Evolutionary conservation across 768 basidiomycete genomes (phyloP).

Genomic region (Suillus weaverae): DNA sequence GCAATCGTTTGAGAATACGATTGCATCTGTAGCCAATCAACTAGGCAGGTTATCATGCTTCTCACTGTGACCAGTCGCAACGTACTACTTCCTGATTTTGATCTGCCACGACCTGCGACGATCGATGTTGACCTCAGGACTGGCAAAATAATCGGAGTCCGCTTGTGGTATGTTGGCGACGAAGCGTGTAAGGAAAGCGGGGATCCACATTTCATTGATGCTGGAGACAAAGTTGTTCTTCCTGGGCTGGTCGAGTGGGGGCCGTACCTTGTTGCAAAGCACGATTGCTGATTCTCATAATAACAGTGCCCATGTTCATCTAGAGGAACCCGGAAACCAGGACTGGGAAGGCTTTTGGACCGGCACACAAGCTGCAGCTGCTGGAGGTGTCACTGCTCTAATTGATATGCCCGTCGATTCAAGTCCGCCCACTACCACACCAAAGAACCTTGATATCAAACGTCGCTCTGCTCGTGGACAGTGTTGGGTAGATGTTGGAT

Average conservation of each 20-base stretch:
- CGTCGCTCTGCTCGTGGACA: slow-evolving; percentile 67
- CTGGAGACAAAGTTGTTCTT: slow-evolving; percentile 57
- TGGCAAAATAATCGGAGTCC: slow-evolving; percentile 61
- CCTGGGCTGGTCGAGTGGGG: slow-evolving; percentile 83
- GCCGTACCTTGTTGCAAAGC: not conserved
- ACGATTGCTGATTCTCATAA: not conserved
- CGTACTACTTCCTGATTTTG: slow-evolving; percentile 54
- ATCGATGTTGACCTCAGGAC: slow-evolving; percentile 55
- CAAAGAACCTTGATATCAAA: slow-evolving; percentile 72
- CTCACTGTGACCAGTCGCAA: slow-evolving; percentile 53
- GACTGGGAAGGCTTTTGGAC: slow-evolving; percentile 95
- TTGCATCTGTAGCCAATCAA: slow-evolving; percentile 13
- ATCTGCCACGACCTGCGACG: slow-evolving; percentile 60
- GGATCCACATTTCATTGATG: slow-evolving; percentile 49
- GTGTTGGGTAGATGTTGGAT: slow-evolving; percentile 69
- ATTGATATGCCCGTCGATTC: slow-evolving; percentile 99
- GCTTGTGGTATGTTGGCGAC: slow-evolving; percentile 32
- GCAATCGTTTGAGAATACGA: not conserved
- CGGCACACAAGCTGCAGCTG: slow-evolving; percentile 88
- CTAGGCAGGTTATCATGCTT: slow-evolving; percentile 7
- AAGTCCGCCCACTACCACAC: slow-evolving; percentile 91
- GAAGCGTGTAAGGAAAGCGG: slow-evolving; percentile 23
- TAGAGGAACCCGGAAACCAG: slow-evolving; percentile 91
- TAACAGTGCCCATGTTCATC: slow-evolving; percentile 81
- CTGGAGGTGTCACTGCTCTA: slow-evolving; percentile 90